Evolutionary conservation across 2,329 filamentous ascomycete genomes (phyloP), one percentile per base, ranked within the genome.

Genomic region (Aaosphaeria arxii): DNA sequence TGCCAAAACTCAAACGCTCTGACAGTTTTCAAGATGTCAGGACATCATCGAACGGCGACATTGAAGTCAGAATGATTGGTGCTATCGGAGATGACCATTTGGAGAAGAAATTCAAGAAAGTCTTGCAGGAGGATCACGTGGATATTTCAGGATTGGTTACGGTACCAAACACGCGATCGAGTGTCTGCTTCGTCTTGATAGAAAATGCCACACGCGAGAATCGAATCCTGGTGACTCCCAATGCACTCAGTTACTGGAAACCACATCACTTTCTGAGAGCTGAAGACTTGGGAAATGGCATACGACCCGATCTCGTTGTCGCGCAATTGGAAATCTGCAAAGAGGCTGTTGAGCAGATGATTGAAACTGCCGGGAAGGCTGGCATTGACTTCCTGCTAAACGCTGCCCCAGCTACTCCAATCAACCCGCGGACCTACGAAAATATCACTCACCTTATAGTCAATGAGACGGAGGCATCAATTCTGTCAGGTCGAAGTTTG

Each of bases 311-410:
- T 24, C 42, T 44, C 11, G 11, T 11, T 28, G 31, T 44, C 31
- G 30, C 30, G 13, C 42, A 44, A 17, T n/a, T 44, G 30, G 42
- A 44, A 24, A 44, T 38, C 4, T n/a, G 36, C n/a, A 44, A 38
- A 36, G 42, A 44, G 11, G 32, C 29, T 11, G 32, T 44, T 5
- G 42, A 44, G 24, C 30, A 33, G n/a, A 38, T 44, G 30, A 33
- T 44, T 7, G 42, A 33, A 24, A 44, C 42, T 11, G 42, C 42
- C 7, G 32, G 30, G 9, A 3, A 36, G 28, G 30, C 30, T 38
- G 32, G 32, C 9, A 38, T 44, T 4, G 32, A 33, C 24, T 35
- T 38, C 4, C 13, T 33, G 2, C 31, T 44, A 2, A 44, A 44
- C 24, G 30, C 42, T n/a, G 30, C 42, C 11, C 42, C 42, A 2